Evolutionary conservation across 352 stramenopile genomes (phyloP).

Genomic region (Phytophthora palmivora): DNA sequence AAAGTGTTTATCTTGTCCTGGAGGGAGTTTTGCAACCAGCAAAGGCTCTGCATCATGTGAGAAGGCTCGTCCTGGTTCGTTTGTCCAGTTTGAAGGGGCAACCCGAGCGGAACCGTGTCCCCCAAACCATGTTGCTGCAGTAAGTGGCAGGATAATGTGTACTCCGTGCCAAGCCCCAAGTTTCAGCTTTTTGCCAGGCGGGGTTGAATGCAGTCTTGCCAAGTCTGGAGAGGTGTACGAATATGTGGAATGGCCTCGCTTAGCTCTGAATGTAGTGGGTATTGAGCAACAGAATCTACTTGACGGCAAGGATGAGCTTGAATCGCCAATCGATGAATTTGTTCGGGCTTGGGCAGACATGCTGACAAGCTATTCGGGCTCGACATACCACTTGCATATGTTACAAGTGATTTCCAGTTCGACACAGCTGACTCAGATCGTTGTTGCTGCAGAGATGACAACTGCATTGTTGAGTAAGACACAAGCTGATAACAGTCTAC

Average conservation of each 20-base stretch:
- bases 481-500: background rate
- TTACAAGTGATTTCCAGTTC: slow-evolving; percentile 23
- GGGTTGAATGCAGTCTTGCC: slow-evolving; percentile 33
- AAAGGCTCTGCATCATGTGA: slow-evolving; percentile 36
- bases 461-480: background rate
- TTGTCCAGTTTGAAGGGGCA: slow-evolving; percentile 41
- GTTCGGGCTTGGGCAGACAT: slow-evolving; percentile 31
- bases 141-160: slow-evolving; percentile 38
- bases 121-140: slow-evolving; percentile 27
- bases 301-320: background rate
- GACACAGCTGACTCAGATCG: slow-evolving; percentile 11
- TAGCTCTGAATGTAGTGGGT: slow-evolving; percentile 32
- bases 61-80: slow-evolving; percentile 41
- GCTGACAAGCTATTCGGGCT: slow-evolving; percentile 28
- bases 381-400: slow-evolving; percentile 30
- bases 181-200: slow-evolving; percentile 45
- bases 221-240: slow-evolving; percentile 54
- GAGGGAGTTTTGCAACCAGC: slow-evolving; percentile 43
- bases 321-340: slow-evolving; percentile 13
- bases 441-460: slow-evolving; percentile 38
- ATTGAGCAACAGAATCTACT: slow-evolving; percentile 21
- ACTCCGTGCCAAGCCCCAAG: slow-evolving; percentile 33
- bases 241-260: slow-evolving; percentile 40
- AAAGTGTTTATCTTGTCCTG: slow-evolving; percentile 38
- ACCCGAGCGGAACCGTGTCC: slow-evolving; percentile 38